These are phyloP conservation scores for Aphanomyces astaci DNA, from an alignment of 352 stramenopile genomes.

Conservation along the genomic window DNA sequence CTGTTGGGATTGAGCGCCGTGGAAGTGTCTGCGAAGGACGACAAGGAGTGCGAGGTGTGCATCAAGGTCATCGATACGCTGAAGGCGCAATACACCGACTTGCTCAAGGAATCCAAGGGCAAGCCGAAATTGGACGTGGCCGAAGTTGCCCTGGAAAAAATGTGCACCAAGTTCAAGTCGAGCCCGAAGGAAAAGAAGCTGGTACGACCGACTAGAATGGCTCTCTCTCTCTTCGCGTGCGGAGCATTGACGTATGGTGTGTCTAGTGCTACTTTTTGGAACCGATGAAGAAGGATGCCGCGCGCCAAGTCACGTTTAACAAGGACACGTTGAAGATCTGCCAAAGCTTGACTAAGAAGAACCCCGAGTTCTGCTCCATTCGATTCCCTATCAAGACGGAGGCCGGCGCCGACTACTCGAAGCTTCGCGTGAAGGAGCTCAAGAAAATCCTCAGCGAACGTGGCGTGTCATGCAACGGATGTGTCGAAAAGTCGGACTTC, in stretches of 20 bases:
- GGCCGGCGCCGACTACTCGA: constrained; percentile 90
- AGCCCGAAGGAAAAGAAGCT: constrained; percentile 88
- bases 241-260: constrained; percentile 26
- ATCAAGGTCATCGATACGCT: constrained; percentile 87
- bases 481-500: constrained; percentile 93
- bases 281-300: constrained; percentile 92
- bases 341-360: constrained; percentile 91
- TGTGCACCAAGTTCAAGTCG: constrained; percentile 74
- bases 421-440: constrained; percentile 92
- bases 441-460: constrained; percentile 90
- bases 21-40: constrained; percentile 41
- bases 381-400: constrained; percentile 92
- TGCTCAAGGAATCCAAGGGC: constrained; percentile 67
- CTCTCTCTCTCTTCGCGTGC: no score
- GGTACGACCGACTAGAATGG: no score
- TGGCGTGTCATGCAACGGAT: constrained; percentile 89
- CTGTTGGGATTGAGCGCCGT: constrained; percentile 41
- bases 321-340: constrained; percentile 92
- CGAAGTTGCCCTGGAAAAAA: constrained; percentile 77
- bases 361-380: constrained; percentile 91
- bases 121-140: constrained; percentile 66
- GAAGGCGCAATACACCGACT: constrained; percentile 53
- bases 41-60: constrained; percentile 91
- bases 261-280: constrained; percentile 90
- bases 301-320: constrained; percentile 85